Conservation (phyloP, 208 protist species). For the Trichomonas vaginalis region DNA sequence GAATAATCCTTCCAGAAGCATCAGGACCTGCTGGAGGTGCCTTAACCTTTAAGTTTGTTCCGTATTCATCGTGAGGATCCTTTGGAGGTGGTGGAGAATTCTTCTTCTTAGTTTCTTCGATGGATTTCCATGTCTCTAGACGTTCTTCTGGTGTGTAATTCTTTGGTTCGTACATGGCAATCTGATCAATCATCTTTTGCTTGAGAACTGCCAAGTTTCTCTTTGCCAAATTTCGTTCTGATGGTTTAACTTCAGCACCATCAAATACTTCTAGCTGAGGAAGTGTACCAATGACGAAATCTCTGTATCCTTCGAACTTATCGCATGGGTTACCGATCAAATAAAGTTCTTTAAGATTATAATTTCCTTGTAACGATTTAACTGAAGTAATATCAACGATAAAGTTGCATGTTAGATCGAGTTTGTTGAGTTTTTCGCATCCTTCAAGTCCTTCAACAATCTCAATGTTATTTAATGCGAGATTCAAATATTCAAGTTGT, state of each 20-base stretch:
- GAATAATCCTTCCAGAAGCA: slow-evolving; percentile 54
- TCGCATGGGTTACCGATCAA: slow-evolving; percentile 78
- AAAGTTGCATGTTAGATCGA: slow-evolving; percentile 88
- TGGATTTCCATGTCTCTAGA: slow-evolving; percentile 7
- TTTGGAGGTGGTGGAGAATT: slow-evolving; percentile 28
- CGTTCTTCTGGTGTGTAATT: slow-evolving; percentile 4
- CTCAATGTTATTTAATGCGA: slow-evolving; percentile 82
- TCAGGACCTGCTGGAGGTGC: background rate
- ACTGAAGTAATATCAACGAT: slow-evolving; percentile 49
- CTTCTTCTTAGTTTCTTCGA: slow-evolving; percentile 48
- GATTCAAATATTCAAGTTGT: slow-evolving; percentile 79
- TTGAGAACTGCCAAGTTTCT: slow-evolving; percentile 31
- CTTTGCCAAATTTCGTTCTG: slow-evolving; percentile 63
- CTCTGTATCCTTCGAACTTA: slow-evolving; percentile 59
- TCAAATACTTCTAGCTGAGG: slow-evolving; percentile 73
- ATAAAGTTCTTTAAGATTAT: slow-evolving; percentile 60
- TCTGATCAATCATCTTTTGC: slow-evolving; percentile 38
- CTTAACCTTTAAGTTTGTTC: slow-evolving; percentile 39
- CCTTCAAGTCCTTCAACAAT: slow-evolving; percentile 67
- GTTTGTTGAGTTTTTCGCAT: slow-evolving; percentile 70
- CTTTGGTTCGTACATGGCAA: slow-evolving; percentile 37
- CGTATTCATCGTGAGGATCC: slow-evolving; percentile 53
- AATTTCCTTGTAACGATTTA: slow-evolving; percentile 53
- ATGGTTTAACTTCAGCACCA: slow-evolving; percentile 55
- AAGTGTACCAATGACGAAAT: slow-evolving; percentile 64